Conservation (phyloP, 768 basidiomycete genomes). For the Psilocybe tampanensis region DNA sequence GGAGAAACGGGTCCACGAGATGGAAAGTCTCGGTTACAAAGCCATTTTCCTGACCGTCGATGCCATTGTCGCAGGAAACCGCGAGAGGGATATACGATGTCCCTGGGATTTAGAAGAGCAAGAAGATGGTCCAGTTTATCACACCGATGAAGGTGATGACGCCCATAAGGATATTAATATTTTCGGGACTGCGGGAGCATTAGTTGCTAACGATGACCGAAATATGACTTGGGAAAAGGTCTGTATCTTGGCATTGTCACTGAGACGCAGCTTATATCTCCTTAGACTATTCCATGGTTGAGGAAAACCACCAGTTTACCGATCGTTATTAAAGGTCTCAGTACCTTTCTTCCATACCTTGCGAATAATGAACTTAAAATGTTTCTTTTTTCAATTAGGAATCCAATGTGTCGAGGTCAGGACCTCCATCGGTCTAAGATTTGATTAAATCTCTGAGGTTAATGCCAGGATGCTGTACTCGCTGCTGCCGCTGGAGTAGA, state of each 20-base stretch:
- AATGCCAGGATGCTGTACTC: conserved; percentile 75
- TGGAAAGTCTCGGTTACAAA: conserved; percentile 76
- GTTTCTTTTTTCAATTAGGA: conserved; percentile 37
- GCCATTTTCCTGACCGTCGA: conserved; percentile 94
- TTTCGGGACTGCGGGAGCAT: conserved; percentile 67
- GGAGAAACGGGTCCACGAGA: conserved; percentile 67
- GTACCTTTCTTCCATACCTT: background rate
- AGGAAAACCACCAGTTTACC: conserved; percentile 69
- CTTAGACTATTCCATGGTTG: conserved; percentile 77
- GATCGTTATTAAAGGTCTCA: conserved; percentile 71
- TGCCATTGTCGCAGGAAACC: conserved; percentile 79
- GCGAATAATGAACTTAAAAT: background rate
- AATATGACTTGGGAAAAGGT: conserved; percentile 82
- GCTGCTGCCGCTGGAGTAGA: conserved; percentile 84
- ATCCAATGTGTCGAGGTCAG: conserved; percentile 71
- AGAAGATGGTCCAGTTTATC: conserved; percentile 39
- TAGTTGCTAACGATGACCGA: conserved; percentile 66
- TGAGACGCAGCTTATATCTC: background rate
- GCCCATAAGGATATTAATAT: conserved; percentile 38
- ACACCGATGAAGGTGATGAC: conserved; percentile 32
- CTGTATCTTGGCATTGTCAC: conserved; percentile 6
- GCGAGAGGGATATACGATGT: conserved; percentile 72
- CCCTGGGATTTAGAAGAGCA: conserved; percentile 61
- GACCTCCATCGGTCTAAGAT: background rate
- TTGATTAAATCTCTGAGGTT: conserved; percentile 1